Percentiles rank a stretch among this genome's conserved stretches.
phyloP scores from a whole-genome alignment of 345 rosid genomes.

The Alliaria petiolata region DNA sequence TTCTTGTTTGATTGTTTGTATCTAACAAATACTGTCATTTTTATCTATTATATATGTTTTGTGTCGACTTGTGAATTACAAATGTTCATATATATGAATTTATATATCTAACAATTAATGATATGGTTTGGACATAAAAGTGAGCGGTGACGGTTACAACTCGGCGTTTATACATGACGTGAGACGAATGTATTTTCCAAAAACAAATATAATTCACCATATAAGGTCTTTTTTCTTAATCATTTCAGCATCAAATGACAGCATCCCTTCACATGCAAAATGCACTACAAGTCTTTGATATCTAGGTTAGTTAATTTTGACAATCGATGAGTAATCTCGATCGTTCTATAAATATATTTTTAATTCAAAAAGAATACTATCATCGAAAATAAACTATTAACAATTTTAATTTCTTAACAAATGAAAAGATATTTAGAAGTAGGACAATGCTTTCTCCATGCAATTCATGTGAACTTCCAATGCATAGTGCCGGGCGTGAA shows the following conservation, averaged over 20 bases:
- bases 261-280: slow-evolving; percentile 11
- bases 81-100: neutral
- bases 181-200: neutral
- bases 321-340: neutral
- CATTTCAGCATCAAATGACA: neutral
- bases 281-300: neutral
- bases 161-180: neutral
- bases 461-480: neutral
- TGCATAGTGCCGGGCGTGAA: neutral
- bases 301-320: neutral
- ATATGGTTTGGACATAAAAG: slow-evolving; percentile 7
- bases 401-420: neutral
- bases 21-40: neutral
- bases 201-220: neutral
- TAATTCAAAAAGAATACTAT: neutral
- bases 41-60: neutral
- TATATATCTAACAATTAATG: no score
- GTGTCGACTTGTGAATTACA: neutral
- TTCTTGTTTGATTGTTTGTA: neutral
- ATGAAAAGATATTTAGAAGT: neutral
- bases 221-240: neutral
- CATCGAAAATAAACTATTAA: neutral
- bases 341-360: neutral
- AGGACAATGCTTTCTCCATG: neutral
- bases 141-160: slow-evolving; percentile 19